phyloP scores from a whole-genome alignment of 768 basidiomycete species.

The Mycena metata region DNA sequence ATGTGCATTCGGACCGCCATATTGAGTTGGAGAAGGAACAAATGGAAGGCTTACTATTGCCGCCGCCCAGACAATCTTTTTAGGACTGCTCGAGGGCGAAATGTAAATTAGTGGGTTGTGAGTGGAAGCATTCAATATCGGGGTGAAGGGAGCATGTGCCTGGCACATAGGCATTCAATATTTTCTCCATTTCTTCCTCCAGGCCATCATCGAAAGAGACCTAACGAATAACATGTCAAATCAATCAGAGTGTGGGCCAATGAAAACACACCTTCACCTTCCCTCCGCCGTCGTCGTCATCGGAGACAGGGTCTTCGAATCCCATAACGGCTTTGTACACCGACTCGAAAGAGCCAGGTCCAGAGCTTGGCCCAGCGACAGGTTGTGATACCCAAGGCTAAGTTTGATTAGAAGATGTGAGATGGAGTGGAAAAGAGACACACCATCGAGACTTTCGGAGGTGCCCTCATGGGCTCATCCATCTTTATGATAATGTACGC shows the following conservation, averaged over 20 bases:
- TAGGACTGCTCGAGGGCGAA: neutral
- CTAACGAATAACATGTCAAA: neutral
- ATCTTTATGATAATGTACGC: slow-evolving; percentile 6
- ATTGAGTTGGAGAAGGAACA: no score
- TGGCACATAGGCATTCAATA: neutral
- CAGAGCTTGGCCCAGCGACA: neutral
- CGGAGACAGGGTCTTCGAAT: neutral
- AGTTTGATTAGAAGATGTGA: neutral
- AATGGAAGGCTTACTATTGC: slow-evolving; percentile 5
- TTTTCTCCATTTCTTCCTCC: neutral
- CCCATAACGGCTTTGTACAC: neutral
- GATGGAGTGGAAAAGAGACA: no score
- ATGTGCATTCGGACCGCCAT: no score
- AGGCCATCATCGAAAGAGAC: neutral
- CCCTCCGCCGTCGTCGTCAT: neutral
- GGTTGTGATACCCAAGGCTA: slow-evolving; percentile 5
- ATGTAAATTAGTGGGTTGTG: neutral
- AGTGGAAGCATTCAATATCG: slow-evolving; percentile 2
- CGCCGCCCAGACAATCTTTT: slow-evolving; percentile 9
- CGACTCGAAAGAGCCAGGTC: neutral
- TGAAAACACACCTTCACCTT: neutral
- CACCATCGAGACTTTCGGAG: neutral
- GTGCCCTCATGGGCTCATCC: slow-evolving; percentile 3
- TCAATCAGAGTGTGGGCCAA: neutral
- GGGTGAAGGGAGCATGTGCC: slow-evolving; percentile 6